phyloP scores from a whole-genome alignment of 352 stramenopile genomes.

The Peronospora destructor region DNA sequence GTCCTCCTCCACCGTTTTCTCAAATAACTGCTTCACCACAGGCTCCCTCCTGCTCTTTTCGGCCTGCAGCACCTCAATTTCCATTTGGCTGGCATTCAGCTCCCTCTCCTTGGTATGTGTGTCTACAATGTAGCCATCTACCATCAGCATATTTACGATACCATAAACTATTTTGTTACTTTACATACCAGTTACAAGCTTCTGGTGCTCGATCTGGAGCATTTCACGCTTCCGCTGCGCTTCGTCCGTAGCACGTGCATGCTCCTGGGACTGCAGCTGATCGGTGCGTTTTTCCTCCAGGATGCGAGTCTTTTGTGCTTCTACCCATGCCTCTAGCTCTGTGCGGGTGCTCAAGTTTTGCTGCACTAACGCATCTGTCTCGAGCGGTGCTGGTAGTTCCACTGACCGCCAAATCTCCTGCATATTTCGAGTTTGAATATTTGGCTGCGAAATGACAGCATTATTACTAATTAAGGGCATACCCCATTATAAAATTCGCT shows the following conservation, averaged over 20 bases:
- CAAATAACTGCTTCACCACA: conserved; percentile 56
- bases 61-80: conserved; percentile 60
- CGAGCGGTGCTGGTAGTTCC: conserved; percentile 24
- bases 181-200: conserved; percentile 26
- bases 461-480: too few relatives aligned
- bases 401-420: conserved; percentile 17
- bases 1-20: conserved; percentile 50
- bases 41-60: conserved; percentile 56
- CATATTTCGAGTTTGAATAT: conserved; percentile 9
- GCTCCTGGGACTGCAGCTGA: conserved; percentile 37
- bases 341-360: conserved; percentile 37
- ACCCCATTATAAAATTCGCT: too few relatives aligned
- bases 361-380: conserved; percentile 39
- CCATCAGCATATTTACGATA: neutral
- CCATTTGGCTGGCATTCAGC: conserved; percentile 46
- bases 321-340: conserved; percentile 43
- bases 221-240: conserved; percentile 37
- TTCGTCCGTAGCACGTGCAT: conserved; percentile 30
- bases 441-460: too few relatives aligned
- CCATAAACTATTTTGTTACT: neutral
- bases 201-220: conserved; percentile 40
- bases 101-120: conserved; percentile 46
- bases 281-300: conserved; percentile 39
- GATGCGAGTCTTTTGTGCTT: conserved; percentile 34
- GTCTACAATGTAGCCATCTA: conserved; percentile 12